A percentile compares a stretch with the other conserved stretches of the same genome.
Evolutionary conservation across 768 basidiomycete genomes (phyloP).

Genomic region (Cystoderma amianthinum): DNA sequence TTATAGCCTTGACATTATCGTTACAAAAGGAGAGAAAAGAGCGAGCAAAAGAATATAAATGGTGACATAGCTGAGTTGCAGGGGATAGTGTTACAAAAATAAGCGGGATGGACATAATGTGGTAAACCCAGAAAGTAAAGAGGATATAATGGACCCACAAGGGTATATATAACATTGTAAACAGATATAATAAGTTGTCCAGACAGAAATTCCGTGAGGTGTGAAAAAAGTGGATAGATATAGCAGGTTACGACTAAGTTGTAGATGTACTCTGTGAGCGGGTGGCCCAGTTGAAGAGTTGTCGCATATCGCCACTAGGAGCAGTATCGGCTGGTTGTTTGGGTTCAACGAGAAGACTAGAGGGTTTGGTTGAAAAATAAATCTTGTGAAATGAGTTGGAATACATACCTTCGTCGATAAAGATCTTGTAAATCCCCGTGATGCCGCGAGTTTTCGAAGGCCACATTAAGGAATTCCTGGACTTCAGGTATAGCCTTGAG

Average conservation of each 20-base stretch:
- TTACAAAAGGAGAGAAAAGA: slow-evolving; percentile 16
- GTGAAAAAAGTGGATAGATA: neutral
- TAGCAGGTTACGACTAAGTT: slow-evolving; percentile 17
- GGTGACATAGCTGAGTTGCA: slow-evolving; percentile 10
- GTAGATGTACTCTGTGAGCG: slow-evolving; percentile 39
- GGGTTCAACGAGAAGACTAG: slow-evolving; percentile 76
- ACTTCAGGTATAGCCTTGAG: slow-evolving; percentile 88
- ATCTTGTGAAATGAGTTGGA: neutral
- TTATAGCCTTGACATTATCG: neutral
- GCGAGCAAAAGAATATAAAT: slow-evolving; percentile 20
- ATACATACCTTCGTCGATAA: slow-evolving; percentile 74
- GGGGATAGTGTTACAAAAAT: slow-evolving; percentile 7
- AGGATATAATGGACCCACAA: neutral
- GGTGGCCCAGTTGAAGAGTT: slow-evolving; percentile 75
- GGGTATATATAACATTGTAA: neutral
- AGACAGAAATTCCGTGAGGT: neutral
- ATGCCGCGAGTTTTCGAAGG: slow-evolving; percentile 68
- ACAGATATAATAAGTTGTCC: neutral
- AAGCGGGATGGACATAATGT: slow-evolving; percentile 9
- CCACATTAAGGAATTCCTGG: slow-evolving; percentile 68
- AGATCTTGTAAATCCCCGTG: slow-evolving; percentile 83
- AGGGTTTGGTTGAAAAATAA: neutral
- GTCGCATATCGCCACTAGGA: slow-evolving; percentile 62
- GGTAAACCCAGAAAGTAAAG: neutral
- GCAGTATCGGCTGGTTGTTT: slow-evolving; percentile 70